These are phyloP conservation scores for Seiridium cupressi DNA, from an alignment of 2,329 filamentous ascomycete species.

Conservation along the genomic window DNA sequence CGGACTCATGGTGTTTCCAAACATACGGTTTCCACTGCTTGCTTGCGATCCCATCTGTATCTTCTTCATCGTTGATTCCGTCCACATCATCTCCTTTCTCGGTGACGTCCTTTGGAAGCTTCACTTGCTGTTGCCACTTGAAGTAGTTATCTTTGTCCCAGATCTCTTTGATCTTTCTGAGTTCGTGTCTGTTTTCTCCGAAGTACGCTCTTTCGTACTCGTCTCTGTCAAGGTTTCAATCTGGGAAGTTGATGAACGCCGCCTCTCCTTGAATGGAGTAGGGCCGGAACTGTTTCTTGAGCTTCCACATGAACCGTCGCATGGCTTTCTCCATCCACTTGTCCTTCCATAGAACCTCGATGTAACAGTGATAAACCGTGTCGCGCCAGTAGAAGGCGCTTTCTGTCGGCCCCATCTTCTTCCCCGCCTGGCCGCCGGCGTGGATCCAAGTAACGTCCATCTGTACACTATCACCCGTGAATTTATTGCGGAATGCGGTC, in stretches of 20 bases:
- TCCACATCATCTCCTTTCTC: neutral
- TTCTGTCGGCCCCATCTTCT: neutral
- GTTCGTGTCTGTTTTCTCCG: constrained; percentile 21
- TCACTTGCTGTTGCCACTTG: constrained; percentile 23
- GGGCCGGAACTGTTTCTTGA: constrained; percentile 19
- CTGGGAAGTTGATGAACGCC: constrained; percentile 29
- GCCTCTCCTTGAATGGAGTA: constrained; percentile 20
- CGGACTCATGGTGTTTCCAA: neutral
- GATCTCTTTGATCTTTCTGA: constrained; percentile 23
- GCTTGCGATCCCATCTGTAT: neutral
- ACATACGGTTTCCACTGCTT: neutral
- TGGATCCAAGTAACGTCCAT: constrained; percentile 28
- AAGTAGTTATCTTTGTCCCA: constrained; percentile 28
- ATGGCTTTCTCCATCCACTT: constrained; percentile 30
- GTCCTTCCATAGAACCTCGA: constrained; percentile 27
- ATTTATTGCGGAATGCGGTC: constrained; percentile 9
- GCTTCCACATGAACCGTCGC: constrained; percentile 15
- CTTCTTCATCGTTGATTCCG: neutral
- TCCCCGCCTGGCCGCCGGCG: constrained; percentile 15
- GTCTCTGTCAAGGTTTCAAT: constrained; percentile 5
- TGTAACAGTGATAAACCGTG: constrained; percentile 23
- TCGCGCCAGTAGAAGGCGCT: constrained; percentile 31
- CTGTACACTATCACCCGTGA: constrained; percentile 10
- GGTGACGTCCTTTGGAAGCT: constrained; percentile 6
- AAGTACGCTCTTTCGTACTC: constrained; percentile 28